Conservation (phyloP, 1,284 basidiomycete species). For the Filobasidium uniguttulatum region DNA sequence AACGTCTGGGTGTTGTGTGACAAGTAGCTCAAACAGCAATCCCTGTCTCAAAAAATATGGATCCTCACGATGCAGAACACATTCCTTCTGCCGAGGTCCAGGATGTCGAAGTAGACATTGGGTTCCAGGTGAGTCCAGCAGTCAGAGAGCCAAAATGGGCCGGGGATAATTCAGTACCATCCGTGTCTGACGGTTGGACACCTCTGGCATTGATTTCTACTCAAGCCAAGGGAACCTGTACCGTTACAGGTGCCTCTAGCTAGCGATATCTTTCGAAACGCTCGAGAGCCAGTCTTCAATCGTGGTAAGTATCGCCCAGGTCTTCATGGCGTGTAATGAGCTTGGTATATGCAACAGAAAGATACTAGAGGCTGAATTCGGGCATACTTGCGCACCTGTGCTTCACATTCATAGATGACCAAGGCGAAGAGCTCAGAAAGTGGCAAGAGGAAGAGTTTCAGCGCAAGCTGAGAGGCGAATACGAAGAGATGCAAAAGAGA, state of each 20-base stretch:
- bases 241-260: slow-evolving; percentile 18
- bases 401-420: slow-evolving; percentile 11
- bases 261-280: slow-evolving; percentile 25
- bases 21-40: no score
- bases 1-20: no score
- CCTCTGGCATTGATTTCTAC: not conserved
- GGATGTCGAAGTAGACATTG: slow-evolving; percentile 30
- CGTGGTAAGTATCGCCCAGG: slow-evolving; percentile 9
- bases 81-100: slow-evolving; percentile 25
- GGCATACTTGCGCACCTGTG: slow-evolving; percentile 13
- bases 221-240: slow-evolving; percentile 3
- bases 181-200: not conserved
- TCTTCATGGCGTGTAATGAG: not conserved
- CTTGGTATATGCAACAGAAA: not conserved
- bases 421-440: slow-evolving; percentile 44
- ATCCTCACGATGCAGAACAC: slow-evolving; percentile 29
- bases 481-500: slow-evolving; percentile 55
- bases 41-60: no score
- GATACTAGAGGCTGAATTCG: no score
- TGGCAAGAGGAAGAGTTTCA: slow-evolving; percentile 59
- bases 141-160: not conserved
- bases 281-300: slow-evolving; percentile 17
- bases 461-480: slow-evolving; percentile 56
- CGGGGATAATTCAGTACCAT: no score
- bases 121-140: slow-evolving; percentile 10